A percentile compares a stretch with the other conserved stretches of the same genome.
phyloP scores from a whole-genome alignment of 1,139 yeast species.

The Diutina pseudorugosa region DNA sequence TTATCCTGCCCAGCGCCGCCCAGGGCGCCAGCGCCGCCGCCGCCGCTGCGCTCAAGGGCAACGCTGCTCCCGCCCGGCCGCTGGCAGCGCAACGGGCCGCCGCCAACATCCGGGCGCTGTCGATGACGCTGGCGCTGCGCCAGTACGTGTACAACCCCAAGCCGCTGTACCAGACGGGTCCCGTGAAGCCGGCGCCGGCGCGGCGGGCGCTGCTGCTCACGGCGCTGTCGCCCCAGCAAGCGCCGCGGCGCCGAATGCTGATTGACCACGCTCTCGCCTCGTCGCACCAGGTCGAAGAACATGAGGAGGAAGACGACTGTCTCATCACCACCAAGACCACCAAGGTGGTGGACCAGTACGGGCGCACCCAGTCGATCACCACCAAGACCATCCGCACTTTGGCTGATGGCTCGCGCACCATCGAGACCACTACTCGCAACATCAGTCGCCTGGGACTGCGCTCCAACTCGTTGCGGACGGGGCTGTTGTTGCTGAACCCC shows the following conservation, averaged over 20 bases:
- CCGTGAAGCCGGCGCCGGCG: conserved; percentile 1
- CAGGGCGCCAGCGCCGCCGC: conserved; percentile 32
- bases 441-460: conserved; percentile 26
- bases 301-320: conserved; percentile 13
- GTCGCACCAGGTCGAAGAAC: conserved; percentile 8
- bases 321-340: conserved; percentile 32
- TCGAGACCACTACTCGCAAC: conserved; percentile 34
- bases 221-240: conserved; percentile 3
- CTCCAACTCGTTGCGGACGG: conserved; percentile 12
- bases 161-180: conserved; percentile 27
- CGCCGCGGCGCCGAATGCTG: conserved; percentile 4
- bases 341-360: conserved; percentile 29
- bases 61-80: conserved; percentile 7
- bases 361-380: conserved; percentile 31
- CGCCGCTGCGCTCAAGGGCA: conserved; percentile 28
- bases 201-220: conserved; percentile 1
- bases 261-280: conserved; percentile 5
- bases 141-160: conserved; percentile 28
- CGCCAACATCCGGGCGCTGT: conserved; percentile 6
- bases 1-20: conserved; percentile 14
- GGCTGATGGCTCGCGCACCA: conserved; percentile 34
- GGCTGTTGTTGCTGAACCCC: conserved; percentile 13
- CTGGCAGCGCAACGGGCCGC: conserved; percentile 7
- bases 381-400: conserved; percentile 29
- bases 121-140: neutral